phyloP scores from a whole-genome alignment of 768 basidiomycete species.

The Fistulinella prunicolor region DNA sequence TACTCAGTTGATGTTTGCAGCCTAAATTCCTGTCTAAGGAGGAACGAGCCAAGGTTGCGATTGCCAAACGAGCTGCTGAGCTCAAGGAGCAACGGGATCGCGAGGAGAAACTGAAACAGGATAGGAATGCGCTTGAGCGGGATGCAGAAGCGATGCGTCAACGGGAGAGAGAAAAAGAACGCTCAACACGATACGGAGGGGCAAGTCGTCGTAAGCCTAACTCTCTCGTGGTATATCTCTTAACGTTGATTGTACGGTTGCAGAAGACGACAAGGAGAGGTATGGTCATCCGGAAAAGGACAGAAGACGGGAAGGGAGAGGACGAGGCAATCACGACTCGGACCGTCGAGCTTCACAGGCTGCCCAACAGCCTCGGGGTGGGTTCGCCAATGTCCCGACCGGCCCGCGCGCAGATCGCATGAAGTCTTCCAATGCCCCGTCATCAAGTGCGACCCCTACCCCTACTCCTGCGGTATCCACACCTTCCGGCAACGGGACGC shows the following conservation, averaged over 20 bases:
- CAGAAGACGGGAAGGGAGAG: constrained; percentile 39
- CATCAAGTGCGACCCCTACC: constrained; percentile 42
- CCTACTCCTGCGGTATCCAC: constrained; percentile 53
- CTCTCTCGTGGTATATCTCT: neutral
- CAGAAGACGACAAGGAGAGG: constrained; percentile 49
- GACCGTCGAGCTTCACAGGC: constrained; percentile 35
- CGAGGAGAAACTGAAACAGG: constrained; percentile 55
- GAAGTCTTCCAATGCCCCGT: constrained; percentile 36
- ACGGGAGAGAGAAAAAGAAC: constrained; percentile 42
- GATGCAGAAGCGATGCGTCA: constrained; percentile 68
- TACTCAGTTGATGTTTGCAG: constrained; percentile 41
- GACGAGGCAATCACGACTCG: constrained; percentile 35
- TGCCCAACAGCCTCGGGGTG: constrained; percentile 37
- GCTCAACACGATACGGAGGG: constrained; percentile 39
- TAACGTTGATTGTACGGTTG: constrained; percentile 8
- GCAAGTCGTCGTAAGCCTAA: constrained; percentile 32
- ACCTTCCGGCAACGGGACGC: constrained; percentile 22
- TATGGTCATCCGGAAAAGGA: constrained; percentile 52
- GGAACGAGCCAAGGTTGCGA: constrained; percentile 84
- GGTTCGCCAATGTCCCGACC: constrained; percentile 73
- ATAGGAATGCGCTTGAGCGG: constrained; percentile 71
- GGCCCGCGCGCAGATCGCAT: constrained; percentile 78
- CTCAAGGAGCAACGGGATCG: constrained; percentile 68
- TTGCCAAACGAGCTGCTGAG: constrained; percentile 82
- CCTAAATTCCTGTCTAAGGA: constrained; percentile 94